Conservation (phyloP, 2,329 filamentous ascomycete species). For the Sporothrix pallida region DNA sequence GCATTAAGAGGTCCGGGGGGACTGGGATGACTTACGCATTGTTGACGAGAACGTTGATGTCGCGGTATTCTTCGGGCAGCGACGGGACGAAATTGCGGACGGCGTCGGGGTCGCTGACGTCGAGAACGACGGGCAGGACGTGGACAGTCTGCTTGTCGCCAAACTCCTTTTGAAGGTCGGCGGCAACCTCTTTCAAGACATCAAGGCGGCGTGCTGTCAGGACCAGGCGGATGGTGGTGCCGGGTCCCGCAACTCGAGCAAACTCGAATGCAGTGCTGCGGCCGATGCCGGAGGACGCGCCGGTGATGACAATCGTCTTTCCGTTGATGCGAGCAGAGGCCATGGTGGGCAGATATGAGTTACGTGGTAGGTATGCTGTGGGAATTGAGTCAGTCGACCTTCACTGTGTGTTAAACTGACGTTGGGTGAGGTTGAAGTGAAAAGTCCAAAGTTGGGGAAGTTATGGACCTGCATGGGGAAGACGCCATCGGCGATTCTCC, state of each 20-base stretch:
- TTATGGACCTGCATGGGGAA: not conserved
- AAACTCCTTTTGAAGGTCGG: slow-evolving; percentile 76
- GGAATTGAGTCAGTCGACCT: not conserved
- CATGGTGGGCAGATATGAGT: slow-evolving; percentile 30
- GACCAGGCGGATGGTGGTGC: slow-evolving; percentile 73
- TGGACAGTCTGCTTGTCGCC: slow-evolving; percentile 80
- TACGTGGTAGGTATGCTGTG: no score
- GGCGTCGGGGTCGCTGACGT: slow-evolving; percentile 81
- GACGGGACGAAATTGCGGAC: slow-evolving; percentile 73
- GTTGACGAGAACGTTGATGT: slow-evolving; percentile 90
- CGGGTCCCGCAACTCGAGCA: slow-evolving; percentile 77
- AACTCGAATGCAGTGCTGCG: slow-evolving; percentile 84
- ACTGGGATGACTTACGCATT: slow-evolving; percentile 76
- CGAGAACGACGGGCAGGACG: slow-evolving; percentile 80
- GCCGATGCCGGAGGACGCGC: slow-evolving; percentile 92
- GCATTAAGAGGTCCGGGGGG: no score
- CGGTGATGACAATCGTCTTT: slow-evolving; percentile 92
- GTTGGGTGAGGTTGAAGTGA: not conserved
- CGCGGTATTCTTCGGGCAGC: slow-evolving; percentile 80
- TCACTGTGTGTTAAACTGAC: not conserved
- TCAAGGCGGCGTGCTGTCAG: slow-evolving; percentile 88
- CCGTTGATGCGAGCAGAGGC: slow-evolving; percentile 72
- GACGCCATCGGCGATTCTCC: not conserved
- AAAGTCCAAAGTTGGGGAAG: not conserved
- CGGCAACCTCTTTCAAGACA: slow-evolving; percentile 74